Evolutionary conservation across 2,329 filamentous ascomycete species (phyloP).

Genomic region (Alternaria triticimaculans): DNA sequence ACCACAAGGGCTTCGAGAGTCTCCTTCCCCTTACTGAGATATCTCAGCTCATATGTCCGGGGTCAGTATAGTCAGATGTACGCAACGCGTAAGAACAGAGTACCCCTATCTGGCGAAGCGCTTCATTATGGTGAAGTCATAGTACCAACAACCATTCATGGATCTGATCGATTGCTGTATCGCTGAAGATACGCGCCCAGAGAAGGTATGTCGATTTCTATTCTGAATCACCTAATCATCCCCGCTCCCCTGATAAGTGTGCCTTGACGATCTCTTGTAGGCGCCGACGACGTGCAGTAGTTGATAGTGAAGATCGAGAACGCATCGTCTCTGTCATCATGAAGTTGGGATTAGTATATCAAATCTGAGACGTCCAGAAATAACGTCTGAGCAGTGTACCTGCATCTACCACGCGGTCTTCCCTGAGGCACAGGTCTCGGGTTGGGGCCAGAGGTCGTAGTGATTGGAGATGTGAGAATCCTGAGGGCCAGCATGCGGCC

Average conservation of each 20-base stretch:
- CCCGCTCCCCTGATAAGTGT: not conserved
- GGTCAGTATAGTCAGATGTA: not conserved
- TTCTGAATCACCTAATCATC: not conserved
- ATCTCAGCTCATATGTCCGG: not conserved
- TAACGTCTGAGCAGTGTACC: not conserved
- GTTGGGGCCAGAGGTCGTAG: not conserved
- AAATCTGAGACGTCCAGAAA: slow-evolving; percentile 2
- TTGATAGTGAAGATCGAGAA: not conserved
- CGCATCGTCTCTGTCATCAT: not conserved
- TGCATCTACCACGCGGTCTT: slow-evolving; percentile 6
- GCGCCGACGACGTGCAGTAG: not conserved
- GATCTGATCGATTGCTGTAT: not conserved
- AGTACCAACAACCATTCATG: not conserved
- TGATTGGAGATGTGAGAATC: not conserved
- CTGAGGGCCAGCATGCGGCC: not conserved
- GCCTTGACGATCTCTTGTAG: not conserved
- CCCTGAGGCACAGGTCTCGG: slow-evolving; percentile 4
- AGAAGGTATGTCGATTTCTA: not conserved
- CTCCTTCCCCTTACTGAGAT: not conserved
- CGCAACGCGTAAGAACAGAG: not conserved
- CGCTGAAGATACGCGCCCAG: not conserved
- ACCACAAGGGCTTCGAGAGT: too few relatives aligned
- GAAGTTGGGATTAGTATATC: not conserved
- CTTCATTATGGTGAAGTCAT: not conserved
- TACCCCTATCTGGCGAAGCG: not conserved